These are phyloP conservation scores for Lepiota venenata DNA, from an alignment of 768 basidiomycete species.

Conservation along the genomic window DNA sequence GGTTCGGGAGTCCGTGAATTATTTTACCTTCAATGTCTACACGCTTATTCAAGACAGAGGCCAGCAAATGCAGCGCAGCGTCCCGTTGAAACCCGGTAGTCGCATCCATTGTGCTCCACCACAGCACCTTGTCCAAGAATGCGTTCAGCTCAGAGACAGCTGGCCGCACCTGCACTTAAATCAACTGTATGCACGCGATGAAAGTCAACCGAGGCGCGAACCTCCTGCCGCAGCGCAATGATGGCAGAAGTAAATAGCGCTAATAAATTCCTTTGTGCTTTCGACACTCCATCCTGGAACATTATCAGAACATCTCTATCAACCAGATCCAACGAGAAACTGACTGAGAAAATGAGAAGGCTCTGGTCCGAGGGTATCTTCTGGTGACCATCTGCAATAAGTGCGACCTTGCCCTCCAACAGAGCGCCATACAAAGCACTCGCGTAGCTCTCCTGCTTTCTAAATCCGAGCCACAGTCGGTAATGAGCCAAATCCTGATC, in stretches of 20 bases:
- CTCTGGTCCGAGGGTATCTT: conserved; percentile 34
- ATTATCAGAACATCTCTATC: conserved; percentile 11
- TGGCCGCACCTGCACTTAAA: conserved; percentile 42
- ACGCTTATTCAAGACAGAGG: conserved; percentile 74
- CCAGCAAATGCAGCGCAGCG: conserved; percentile 51
- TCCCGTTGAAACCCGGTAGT: conserved; percentile 50
- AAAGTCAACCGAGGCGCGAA: conserved; percentile 23
- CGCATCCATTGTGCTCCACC: conserved; percentile 53
- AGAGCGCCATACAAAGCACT: conserved; percentile 51
- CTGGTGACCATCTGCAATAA: conserved; percentile 54
- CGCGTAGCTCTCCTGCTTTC: conserved; percentile 64
- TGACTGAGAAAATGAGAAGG: conserved; percentile 12
- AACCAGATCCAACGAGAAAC: neutral
- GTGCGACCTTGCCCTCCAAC: conserved; percentile 46
- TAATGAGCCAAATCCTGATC: neutral
- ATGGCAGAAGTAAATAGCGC: conserved; percentile 65
- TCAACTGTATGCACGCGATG: neutral
- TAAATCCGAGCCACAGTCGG: conserved; percentile 22
- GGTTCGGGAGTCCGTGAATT: neutral
- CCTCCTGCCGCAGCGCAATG: conserved; percentile 65
- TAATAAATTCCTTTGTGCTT: conserved; percentile 59
- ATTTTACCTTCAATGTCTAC: conserved; percentile 55
- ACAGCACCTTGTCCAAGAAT: conserved; percentile 52
- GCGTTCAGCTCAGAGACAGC: conserved; percentile 44
- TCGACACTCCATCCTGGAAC: conserved; percentile 38